Conservation (phyloP, 2,329 filamentous ascomycete genomes). For the Pyricularia grisea region DNA sequence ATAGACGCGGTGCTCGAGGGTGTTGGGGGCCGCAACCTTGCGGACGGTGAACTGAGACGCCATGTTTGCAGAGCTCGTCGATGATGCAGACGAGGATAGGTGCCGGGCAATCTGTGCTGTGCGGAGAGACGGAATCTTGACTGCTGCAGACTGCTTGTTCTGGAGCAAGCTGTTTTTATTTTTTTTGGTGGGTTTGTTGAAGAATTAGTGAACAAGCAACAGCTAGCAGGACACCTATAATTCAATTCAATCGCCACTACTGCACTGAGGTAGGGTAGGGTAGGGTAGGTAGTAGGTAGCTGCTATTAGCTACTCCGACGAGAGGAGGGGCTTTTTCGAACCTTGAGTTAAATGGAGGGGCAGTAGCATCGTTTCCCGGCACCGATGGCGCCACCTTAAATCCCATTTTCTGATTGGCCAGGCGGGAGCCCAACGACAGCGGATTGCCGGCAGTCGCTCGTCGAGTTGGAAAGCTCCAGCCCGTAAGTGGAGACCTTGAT, state of each 20-base stretch:
- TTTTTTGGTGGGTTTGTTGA: background rate
- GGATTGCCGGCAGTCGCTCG: background rate
- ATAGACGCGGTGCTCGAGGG: conserved; percentile 93
- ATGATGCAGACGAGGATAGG: conserved; percentile 28
- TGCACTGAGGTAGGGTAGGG: background rate
- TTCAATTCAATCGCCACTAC: background rate
- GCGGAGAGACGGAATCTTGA: conserved; percentile 38
- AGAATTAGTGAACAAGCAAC: background rate
- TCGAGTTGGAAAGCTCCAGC: background rate
- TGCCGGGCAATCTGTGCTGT: conserved; percentile 47
- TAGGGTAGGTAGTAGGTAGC: background rate
- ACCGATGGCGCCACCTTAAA: conserved; percentile 2
- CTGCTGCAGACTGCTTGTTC: background rate
- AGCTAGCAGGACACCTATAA: background rate
- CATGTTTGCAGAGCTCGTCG: conserved; percentile 27
- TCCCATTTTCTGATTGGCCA: conserved; percentile 1
- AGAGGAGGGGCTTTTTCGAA: background rate
- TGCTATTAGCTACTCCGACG: background rate
- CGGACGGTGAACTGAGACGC: conserved; percentile 63
- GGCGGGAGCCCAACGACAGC: background rate
- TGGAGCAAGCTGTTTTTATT: background rate
- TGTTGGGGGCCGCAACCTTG: conserved; percentile 85
- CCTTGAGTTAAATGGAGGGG: conserved; percentile 16
- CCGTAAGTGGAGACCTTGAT: background rate
- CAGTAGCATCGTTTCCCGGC: conserved; percentile 5